Base-by-base conservation (phyloP, 2,329 filamentous ascomycete genomes). In the Huntiella decipiens region DNA sequence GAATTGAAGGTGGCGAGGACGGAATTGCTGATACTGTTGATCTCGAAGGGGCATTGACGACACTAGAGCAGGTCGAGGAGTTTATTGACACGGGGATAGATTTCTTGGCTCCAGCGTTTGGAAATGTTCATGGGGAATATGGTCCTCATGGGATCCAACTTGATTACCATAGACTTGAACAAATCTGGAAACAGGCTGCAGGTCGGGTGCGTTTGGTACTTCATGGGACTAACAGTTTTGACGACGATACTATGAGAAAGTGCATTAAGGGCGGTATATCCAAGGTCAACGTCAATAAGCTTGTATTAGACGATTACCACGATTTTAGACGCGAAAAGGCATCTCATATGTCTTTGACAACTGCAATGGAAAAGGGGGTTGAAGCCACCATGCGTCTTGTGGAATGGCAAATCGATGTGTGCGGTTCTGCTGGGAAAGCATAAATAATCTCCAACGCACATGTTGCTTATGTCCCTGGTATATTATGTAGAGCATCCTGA, bases 121-220 rank as follows among this genome's bases (percentile, higher is more conserved):
- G 80, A 3, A 85, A 84, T 54, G 75, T 85, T 38, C 80, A 85
- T 60, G 80, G 80, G 4, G 73, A 77, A 53, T 84, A 85, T 59
- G 79, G 79, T 0, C 68, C 73, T 0, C 61, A 71, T 12, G 79
- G 79, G 0, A 73, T 77, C 17, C 64, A 68, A 56, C 58, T 80
- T 13, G 77, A 81, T 54, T 79, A 73, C 56, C 71, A 62, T 22
- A 56, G 63, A 2, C 59, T 73, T 3, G 56, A 62, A n/a, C 57
- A 54, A 13, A 66, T 57, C 17, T 12, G 39, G 11, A 12, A 51
- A 11, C 52, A 54, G 34, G 49, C 52, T 59, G 57, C 58, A 1
- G 61, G 60, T 1, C 61, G 64, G 15, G 68, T 70, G 0, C 51
- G 60, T 1, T 50, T 60, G 17, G 71, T 70, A 1, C 58, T 76